These are phyloP conservation scores for Rhinocladiella mackenziei DNA, from an alignment of 2,329 filamentous ascomycete species.

Conservation along the genomic window DNA sequence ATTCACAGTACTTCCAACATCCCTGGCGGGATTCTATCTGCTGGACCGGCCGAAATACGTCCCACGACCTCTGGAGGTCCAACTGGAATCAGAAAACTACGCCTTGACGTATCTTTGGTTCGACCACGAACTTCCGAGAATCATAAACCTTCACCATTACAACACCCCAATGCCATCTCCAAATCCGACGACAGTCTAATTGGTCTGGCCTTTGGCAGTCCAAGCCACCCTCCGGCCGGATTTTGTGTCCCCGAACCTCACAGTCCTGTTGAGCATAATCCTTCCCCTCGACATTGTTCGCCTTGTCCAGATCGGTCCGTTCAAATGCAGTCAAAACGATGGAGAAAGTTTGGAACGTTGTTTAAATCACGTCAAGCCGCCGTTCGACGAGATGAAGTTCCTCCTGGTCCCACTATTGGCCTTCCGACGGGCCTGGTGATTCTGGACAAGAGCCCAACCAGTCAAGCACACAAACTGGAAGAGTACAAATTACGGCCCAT, in stretches of 20 bases:
- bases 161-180: conserved; percentile 11
- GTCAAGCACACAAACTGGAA: conserved; percentile 1
- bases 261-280: conserved; percentile 7
- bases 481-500: conserved; percentile 12
- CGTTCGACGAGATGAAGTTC: conserved; percentile 14
- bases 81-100: conserved; percentile 16
- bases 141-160: conserved; percentile 11
- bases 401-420: conserved; percentile 18
- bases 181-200: conserved; percentile 50
- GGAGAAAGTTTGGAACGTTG: conserved; percentile 45
- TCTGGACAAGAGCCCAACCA: conserved; percentile 18
- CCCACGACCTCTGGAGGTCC: conserved; percentile 20
- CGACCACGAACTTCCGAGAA: conserved; percentile 24
- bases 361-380: conserved; percentile 37
- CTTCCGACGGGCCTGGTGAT: conserved; percentile 19
- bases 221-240: conserved; percentile 38
- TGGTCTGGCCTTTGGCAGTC: conserved; percentile 71
- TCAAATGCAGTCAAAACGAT: conserved; percentile 37
- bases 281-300: conserved; percentile 6
- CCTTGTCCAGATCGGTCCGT: conserved; percentile 7
- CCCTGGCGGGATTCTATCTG: background rate
- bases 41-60: conserved; percentile 11
- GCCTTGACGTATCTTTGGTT: conserved; percentile 8
- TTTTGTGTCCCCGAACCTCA: conserved; percentile 7
- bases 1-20: conserved; percentile 5